A percentile compares a stretch with the other conserved stretches of the same genome.
These are phyloP conservation scores for Barnettozyma hawaiiensis DNA, from an alignment of 1,139 yeast genomes.

Conservation along the genomic window DNA sequence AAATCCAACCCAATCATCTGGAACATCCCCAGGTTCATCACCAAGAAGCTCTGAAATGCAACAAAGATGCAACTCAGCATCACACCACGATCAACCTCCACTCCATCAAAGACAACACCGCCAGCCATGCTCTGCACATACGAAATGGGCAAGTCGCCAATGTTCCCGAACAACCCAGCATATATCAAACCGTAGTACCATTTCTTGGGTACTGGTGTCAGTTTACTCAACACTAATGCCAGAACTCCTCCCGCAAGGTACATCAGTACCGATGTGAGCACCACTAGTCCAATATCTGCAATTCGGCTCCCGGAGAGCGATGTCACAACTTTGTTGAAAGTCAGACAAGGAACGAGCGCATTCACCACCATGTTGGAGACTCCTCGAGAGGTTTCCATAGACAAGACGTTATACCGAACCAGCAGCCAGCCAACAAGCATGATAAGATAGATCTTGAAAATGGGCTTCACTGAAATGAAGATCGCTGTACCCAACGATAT, in stretches of 20 bases:
- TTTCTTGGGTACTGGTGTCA: slow-evolving; percentile 53
- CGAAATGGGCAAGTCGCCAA: slow-evolving; percentile 86
- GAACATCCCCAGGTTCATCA: slow-evolving; percentile 76
- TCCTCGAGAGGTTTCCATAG: slow-evolving; percentile 70
- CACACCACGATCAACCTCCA: slow-evolving; percentile 67
- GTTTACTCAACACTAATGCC: slow-evolving; percentile 26
- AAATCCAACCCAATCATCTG: slow-evolving; percentile 70
- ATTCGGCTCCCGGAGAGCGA: slow-evolving; percentile 69
- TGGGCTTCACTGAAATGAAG: slow-evolving; percentile 79
- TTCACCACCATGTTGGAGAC: slow-evolving; percentile 68
- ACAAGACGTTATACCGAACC: slow-evolving; percentile 60
- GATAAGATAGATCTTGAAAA: slow-evolving; percentile 76
- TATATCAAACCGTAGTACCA: slow-evolving; percentile 81
- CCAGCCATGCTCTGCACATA: slow-evolving; percentile 75
- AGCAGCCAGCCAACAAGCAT: slow-evolving; percentile 63
- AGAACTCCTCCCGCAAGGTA: slow-evolving; percentile 45
- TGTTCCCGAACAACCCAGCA: slow-evolving; percentile 70
- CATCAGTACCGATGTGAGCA: slow-evolving; percentile 57
- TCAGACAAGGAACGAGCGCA: slow-evolving; percentile 71
- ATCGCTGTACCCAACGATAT: slow-evolving; percentile 57
- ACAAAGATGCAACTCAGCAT: slow-evolving; percentile 78
- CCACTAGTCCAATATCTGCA: slow-evolving; percentile 68
- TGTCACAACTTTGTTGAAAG: slow-evolving; percentile 68
- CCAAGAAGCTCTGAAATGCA: slow-evolving; percentile 60
- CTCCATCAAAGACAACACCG: slow-evolving; percentile 51